Percentiles rank a stretch among this genome's conserved stretches.
Evolutionary conservation across 805 yeast species (phyloP).

Genomic region (Candida methanosorbosa): DNA sequence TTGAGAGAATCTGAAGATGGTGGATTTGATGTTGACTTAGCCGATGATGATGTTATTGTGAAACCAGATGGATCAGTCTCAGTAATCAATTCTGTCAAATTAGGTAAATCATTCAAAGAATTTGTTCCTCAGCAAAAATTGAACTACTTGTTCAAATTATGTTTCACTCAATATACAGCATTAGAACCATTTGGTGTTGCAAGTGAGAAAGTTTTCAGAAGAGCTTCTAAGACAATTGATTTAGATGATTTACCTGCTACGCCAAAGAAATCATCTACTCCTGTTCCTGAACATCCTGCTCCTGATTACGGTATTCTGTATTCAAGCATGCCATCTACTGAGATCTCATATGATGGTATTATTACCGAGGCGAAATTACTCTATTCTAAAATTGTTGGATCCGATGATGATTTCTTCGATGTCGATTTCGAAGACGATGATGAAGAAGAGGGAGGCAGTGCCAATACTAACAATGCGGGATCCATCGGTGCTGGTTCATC

Average conservation of each 20-base stretch:
- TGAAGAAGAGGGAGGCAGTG: conserved; percentile 32
- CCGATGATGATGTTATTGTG: conserved; percentile 42
- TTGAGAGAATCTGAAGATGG: conserved; percentile 68
- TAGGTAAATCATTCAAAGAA: conserved; percentile 79
- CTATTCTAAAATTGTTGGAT: conserved; percentile 76
- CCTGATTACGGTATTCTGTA: conserved; percentile 41
- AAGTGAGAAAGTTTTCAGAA: conserved; percentile 29
- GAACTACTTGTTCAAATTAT: conserved; percentile 50
- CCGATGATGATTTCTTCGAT: conserved; percentile 93
- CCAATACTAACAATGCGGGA: no score
- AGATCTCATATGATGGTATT: conserved; percentile 86
- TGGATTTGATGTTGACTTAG: conserved; percentile 41
- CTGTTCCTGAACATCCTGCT: conserved; percentile 22
- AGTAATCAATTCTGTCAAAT: conserved; percentile 67
- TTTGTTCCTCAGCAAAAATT: conserved; percentile 75
- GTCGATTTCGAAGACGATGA: conserved; percentile 96
- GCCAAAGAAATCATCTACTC: neutral
- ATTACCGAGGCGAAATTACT: conserved; percentile 71
- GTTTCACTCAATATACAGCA: conserved; percentile 50
- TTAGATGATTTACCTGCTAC: neutral
- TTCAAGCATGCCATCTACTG: conserved; percentile 66
- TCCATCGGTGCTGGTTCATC: neutral
- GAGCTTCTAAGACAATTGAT: conserved; percentile 11
- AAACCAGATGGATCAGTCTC: conserved; percentile 52
- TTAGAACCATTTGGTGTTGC: conserved; percentile 50